These are phyloP conservation scores for Clathrus columnatus DNA, from an alignment of 768 basidiomycete species.

Conservation along the genomic window DNA sequence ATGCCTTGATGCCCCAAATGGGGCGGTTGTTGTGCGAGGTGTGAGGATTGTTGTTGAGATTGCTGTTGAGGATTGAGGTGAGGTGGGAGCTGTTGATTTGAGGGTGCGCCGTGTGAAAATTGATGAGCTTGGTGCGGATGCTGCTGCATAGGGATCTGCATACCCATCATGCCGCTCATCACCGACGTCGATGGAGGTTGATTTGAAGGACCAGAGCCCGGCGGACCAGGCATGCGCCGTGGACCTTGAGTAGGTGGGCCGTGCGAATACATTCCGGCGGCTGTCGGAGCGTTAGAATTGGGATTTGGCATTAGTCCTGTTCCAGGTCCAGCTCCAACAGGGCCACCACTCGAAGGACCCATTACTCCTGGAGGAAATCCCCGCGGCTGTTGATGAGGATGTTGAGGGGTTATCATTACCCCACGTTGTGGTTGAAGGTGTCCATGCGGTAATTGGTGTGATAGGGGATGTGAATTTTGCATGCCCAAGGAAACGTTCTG, in stretches of 20 bases:
- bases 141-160: background rate
- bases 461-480: background rate
- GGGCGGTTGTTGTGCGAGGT: background rate
- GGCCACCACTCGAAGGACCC: too few relatives aligned
- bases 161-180: background rate
- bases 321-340: too few relatives aligned
- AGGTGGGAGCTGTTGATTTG: background rate
- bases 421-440: background rate
- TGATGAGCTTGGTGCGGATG: background rate
- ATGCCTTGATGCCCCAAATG: background rate
- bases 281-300: background rate
- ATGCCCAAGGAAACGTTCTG: background rate
- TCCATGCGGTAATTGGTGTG: background rate
- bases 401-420: background rate
- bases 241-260: background rate
- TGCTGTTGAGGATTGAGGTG: conserved; percentile 16
- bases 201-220: background rate
- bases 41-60: conserved; percentile 23
- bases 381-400: background rate
- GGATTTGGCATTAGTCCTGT: background rate
- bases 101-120: background rate
- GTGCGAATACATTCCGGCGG: background rate
- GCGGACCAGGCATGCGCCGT: background rate
- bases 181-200: background rate
- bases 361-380: background rate